Evolutionary conservation across 768 basidiomycete genomes (phyloP).

Genomic region (Favolaschia claudopus): DNA sequence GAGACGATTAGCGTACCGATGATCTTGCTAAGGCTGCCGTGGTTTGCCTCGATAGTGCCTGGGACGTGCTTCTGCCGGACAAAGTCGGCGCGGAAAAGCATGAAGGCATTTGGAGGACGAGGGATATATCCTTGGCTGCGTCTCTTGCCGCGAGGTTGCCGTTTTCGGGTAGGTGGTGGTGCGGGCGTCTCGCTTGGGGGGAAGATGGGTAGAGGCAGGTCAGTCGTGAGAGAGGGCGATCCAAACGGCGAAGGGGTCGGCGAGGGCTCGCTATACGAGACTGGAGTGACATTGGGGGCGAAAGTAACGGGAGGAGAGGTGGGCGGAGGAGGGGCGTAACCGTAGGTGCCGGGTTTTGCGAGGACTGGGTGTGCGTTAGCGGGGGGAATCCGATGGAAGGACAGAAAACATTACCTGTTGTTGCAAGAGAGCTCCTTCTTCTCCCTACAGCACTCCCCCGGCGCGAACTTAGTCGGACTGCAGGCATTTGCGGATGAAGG

Average conservation of each 20-base stretch:
- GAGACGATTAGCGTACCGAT: slow-evolving; percentile 54
- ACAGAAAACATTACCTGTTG: slow-evolving; percentile 32
- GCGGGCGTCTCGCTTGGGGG: slow-evolving; percentile 57
- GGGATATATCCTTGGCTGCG: slow-evolving; percentile 73
- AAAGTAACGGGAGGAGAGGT: slow-evolving; percentile 58
- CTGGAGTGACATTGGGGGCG: slow-evolving; percentile 67
- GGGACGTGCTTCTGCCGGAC: slow-evolving; percentile 83
- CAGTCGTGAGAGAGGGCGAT: slow-evolving; percentile 41
- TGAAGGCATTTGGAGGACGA: slow-evolving; percentile 86
- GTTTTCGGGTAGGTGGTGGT: slow-evolving; percentile 50
- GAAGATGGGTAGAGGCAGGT: slow-evolving; percentile 52
- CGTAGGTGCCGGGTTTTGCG: slow-evolving; percentile 65
- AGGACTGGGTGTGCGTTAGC: slow-evolving; percentile 30
- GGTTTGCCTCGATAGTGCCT: slow-evolving; percentile 79
- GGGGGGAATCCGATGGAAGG: neutral
- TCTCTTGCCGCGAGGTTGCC: slow-evolving; percentile 67
- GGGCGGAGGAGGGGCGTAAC: slow-evolving; percentile 50
- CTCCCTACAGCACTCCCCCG: slow-evolving; percentile 44
- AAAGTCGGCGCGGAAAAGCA: slow-evolving; percentile 85
- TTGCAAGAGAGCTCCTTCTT: slow-evolving; percentile 39
- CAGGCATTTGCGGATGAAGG: slow-evolving; percentile 39
- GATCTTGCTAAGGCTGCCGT: slow-evolving; percentile 77
- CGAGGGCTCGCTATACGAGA: slow-evolving; percentile 49
- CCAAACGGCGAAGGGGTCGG: slow-evolving; percentile 26
- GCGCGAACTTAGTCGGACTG: slow-evolving; percentile 40